Conservation (phyloP, 176 grass and related monocot species). For the Musa schizocarpa region DNA sequence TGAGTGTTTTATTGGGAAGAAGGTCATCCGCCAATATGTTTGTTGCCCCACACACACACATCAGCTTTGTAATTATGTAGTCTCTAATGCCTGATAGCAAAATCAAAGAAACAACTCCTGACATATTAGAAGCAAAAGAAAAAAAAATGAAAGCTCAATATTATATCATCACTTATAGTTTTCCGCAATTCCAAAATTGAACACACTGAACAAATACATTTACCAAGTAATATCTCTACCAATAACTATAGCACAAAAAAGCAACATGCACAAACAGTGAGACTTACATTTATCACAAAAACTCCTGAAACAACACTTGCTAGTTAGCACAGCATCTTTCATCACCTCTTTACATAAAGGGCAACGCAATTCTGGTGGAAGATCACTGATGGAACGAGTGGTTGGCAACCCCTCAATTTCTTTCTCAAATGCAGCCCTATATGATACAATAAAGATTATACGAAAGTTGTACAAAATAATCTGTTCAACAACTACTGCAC, state of each 20-base stretch:
- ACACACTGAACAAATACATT: slow-evolving; percentile 1
- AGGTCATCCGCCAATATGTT: slow-evolving; percentile 92
- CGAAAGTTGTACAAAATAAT: neutral
- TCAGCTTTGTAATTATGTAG: slow-evolving; percentile 66
- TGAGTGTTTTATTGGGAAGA: slow-evolving; percentile 88
- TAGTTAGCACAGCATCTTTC: slow-evolving; percentile 98
- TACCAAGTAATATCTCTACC: neutral
- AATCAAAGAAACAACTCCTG: slow-evolving; percentile 23
- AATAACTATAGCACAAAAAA: slow-evolving; percentile 1
- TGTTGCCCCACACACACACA: slow-evolving; percentile 83
- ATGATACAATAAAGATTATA: slow-evolving; percentile 22
- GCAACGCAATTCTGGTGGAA: slow-evolving; percentile 80
- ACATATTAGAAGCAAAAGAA: slow-evolving; percentile 1
- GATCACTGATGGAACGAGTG: slow-evolving; percentile 49
- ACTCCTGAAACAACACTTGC: slow-evolving; percentile 99
- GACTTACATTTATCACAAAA: slow-evolving; percentile 98
- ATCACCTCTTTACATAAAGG: slow-evolving; percentile 96
- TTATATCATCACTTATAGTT: too few species aligned
- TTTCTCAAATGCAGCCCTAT: slow-evolving; percentile 96
- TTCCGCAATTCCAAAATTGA: neutral
- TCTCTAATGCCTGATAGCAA: slow-evolving; percentile 70
- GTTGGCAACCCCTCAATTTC: slow-evolving; percentile 92
- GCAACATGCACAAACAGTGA: neutral
- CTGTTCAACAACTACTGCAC: neutral
- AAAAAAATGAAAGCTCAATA: neutral